Percentiles rank a stretch among this genome's conserved stretches.
Conservation (phyloP, 331 rosid species). For the Ulmus americana region DNA sequence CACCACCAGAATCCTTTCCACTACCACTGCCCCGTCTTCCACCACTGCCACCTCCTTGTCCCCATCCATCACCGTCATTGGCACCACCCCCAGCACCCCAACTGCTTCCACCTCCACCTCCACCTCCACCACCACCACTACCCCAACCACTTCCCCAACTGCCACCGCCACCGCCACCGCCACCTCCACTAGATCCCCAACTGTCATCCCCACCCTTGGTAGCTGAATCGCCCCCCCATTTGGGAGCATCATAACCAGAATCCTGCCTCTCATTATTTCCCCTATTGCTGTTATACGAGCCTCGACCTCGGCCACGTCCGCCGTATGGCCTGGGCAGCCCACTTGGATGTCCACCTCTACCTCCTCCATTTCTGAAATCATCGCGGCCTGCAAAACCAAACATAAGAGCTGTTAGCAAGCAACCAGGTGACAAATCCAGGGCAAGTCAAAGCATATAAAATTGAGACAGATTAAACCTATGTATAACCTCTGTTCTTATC, state of each 20-base stretch:
- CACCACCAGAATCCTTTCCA: slow-evolving; percentile 24
- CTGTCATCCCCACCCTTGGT: slow-evolving; percentile 59
- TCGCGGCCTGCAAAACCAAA: slow-evolving; percentile 46
- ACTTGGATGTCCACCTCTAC: slow-evolving; percentile 83
- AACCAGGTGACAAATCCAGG: not conserved
- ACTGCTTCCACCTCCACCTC: not conserved
- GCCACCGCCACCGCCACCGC: slow-evolving; percentile 37
- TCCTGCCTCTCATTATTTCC: slow-evolving; percentile 67
- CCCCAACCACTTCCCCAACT: slow-evolving; percentile 39
- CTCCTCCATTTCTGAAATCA: slow-evolving; percentile 60
- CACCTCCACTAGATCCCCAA: slow-evolving; percentile 66
- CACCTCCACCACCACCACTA: slow-evolving; percentile 10
- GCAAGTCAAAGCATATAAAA: not conserved
- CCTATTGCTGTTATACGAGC: slow-evolving; percentile 44
- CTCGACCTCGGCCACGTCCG: slow-evolving; percentile 71
- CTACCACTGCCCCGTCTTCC: slow-evolving; percentile 6
- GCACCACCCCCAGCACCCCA: slow-evolving; percentile 18
- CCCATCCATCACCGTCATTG: slow-evolving; percentile 23
- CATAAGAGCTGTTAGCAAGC: not conserved
- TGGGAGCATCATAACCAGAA: slow-evolving; percentile 45
- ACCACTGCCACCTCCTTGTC: not conserved
- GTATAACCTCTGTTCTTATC: too few relatives aligned
- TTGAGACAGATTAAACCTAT: not conserved
- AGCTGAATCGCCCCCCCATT: slow-evolving; percentile 51
- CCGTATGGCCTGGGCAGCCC: slow-evolving; percentile 85